A percentile compares a stretch with the other conserved stretches of the same genome.
Conservation (phyloP, 2,329 filamentous ascomycete species). For the Emergomyces pasteurianus region DNA sequence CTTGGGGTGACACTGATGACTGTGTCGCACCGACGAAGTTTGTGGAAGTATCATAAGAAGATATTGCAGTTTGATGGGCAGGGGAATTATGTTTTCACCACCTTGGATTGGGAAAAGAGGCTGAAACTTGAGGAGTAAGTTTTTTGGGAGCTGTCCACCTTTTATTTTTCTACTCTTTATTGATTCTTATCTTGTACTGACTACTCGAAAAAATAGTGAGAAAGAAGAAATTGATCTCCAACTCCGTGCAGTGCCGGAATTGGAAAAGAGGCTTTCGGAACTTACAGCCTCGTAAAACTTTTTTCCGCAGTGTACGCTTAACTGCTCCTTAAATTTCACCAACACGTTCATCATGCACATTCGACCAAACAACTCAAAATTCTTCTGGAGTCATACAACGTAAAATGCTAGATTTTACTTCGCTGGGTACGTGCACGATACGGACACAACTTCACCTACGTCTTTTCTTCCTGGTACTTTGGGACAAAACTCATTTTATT, state of each 20-base stretch:
- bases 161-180: neutral
- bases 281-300: slow-evolving; percentile 41
- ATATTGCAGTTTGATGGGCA: slow-evolving; percentile 97
- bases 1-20: slow-evolving; percentile 94
- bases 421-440: neutral
- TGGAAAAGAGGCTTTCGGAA: slow-evolving; percentile 75
- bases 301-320: neutral
- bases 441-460: neutral
- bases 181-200: slow-evolving; percentile 8
- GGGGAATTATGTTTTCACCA: slow-evolving; percentile 80
- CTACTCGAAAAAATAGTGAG: slow-evolving; percentile 41
- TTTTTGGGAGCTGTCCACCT: neutral
- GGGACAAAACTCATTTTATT: neutral
- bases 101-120: slow-evolving; percentile 74
- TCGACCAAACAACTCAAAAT: neutral
- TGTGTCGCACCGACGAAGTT: slow-evolving; percentile 74
- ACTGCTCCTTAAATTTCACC: too few species aligned
- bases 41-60: slow-evolving; percentile 93
- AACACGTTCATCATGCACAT: neutral
- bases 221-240: slow-evolving; percentile 85
- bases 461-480: neutral
- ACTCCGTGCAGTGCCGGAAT: slow-evolving; percentile 72
- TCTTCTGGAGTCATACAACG: neutral
- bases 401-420: neutral
- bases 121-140: slow-evolving; percentile 71